phyloP scores from a whole-genome alignment of 2,329 filamentous ascomycete species.

The Colletotrichum salicis region DNA sequence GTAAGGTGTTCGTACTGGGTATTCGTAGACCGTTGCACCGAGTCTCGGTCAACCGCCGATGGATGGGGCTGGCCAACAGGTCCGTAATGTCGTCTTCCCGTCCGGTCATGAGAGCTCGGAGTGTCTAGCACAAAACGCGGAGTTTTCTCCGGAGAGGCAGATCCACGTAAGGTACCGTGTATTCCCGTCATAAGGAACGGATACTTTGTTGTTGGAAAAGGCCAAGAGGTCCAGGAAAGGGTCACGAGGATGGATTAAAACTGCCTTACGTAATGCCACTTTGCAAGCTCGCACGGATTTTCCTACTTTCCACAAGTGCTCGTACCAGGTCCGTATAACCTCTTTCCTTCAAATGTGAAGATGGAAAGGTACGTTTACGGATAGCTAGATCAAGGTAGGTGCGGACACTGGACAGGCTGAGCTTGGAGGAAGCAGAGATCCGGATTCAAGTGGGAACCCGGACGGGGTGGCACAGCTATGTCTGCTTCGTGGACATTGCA shows the following conservation, averaged over 20 bases:
- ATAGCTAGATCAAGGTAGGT: too few species aligned
- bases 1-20: too few species aligned
- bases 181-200: background rate
- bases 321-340: too few species aligned
- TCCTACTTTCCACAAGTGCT: too few species aligned
- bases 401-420: background rate
- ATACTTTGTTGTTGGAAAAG: background rate
- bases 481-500: background rate
- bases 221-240: background rate
- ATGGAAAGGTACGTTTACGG: too few species aligned
- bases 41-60: constrained; percentile 18
- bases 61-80: background rate
- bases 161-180: too few species aligned
- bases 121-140: constrained; percentile 22
- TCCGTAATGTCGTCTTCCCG: background rate
- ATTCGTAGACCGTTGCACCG: background rate
- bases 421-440: background rate
- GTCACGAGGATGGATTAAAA: background rate
- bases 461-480: background rate
- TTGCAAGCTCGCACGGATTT: too few species aligned
- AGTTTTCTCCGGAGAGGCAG: constrained; percentile 24
- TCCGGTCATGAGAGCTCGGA: constrained; percentile 14
- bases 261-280: too few species aligned
- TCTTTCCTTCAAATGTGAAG: too few species aligned
- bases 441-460: background rate